Base-by-base conservation (phyloP, 2,329 filamentous ascomycete genomes). In the Stenocarpella maydis region DNA sequence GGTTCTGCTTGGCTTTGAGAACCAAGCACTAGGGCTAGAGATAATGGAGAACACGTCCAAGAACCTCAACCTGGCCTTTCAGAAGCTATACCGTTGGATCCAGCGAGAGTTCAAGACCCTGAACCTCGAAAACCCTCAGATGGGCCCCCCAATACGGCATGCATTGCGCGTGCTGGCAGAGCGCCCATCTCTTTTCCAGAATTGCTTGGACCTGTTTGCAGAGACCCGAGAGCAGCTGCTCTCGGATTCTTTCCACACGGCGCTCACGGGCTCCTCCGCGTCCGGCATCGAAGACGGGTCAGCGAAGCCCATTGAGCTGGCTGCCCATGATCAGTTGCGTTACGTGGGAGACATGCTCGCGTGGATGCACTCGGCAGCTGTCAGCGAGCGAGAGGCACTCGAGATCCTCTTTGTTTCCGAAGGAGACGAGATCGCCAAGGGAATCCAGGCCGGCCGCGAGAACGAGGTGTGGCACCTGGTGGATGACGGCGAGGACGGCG, bases 271-370 rank as follows among this genome's bases (percentile, higher is more conserved):
- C 45, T 86, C 84, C 1, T 83, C 86, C 15, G 82, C 87, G 7
- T 86, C 85, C 14, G 87, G 88, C 0, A 84, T 85, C 31, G 85
- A 86, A 53, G 88, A 92, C 71, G 82, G 83, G 28, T 86, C 87
- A 2, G 84, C 91, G 43, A 98, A 98, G 77, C 95, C 96, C 0
- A 99, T 99, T 72, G 95, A 99, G 77, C 88, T 98, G 74, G 92
- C 91, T 14, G 95, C 96, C 0, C 95, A 98, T 77, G 96, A 99
- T 76, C 91, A 94, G 1, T 82, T 98, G 31, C 90, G 96, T 24
- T 98, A 98, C 78, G 90, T 97, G 3, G 94, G 96, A 65, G 96
- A 99, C 77, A 99, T 99, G 95, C 86, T 99, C 17, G 96, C 96
- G 6, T 99, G 96, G 96, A 90, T 92, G 7, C 96, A 99, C 78